Evolutionary conservation across 768 basidiomycete species (phyloP).

Genomic region (Kwoniella dendrophila): DNA sequence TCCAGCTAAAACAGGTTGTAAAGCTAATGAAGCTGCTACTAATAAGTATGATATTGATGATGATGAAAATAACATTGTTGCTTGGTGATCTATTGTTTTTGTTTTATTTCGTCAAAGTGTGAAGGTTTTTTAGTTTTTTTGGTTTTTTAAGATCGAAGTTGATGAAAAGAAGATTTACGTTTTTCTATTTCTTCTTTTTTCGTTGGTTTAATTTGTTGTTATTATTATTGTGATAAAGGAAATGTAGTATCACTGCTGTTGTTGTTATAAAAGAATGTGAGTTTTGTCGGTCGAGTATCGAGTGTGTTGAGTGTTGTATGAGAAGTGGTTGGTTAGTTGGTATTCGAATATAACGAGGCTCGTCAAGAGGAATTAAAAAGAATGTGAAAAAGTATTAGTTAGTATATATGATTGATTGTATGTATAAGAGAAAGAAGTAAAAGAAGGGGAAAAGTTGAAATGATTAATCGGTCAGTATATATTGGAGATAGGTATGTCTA

Average conservation of each 20-base stretch:
- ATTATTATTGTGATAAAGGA: no score
- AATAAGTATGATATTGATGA: conserved; percentile 34
- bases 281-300: no score
- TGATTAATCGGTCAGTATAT: no score
- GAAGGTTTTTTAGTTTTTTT: neutral
- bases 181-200: neutral
- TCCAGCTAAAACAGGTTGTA: conserved; percentile 47
- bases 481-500: no score
- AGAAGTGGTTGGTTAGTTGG: conserved; percentile 13
- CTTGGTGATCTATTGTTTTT: conserved; percentile 4
- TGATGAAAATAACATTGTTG: conserved; percentile 39
- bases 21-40: conserved; percentile 28
- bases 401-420: neutral
- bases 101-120: conserved; percentile 2
- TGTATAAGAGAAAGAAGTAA: neutral
- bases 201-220: neutral
- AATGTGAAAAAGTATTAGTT: neutral
- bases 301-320: conserved; percentile 8
- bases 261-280: no score
- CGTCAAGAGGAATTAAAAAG: conserved; percentile 6
- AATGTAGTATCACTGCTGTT: no score
- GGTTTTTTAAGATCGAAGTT: neutral
- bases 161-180: neutral
- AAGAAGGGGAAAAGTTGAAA: conserved; percentile 5
- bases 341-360: conserved; percentile 12